These are phyloP conservation scores for Phytopythium aichiense DNA, from an alignment of 352 stramenopile genomes.

Conservation along the genomic window DNA sequence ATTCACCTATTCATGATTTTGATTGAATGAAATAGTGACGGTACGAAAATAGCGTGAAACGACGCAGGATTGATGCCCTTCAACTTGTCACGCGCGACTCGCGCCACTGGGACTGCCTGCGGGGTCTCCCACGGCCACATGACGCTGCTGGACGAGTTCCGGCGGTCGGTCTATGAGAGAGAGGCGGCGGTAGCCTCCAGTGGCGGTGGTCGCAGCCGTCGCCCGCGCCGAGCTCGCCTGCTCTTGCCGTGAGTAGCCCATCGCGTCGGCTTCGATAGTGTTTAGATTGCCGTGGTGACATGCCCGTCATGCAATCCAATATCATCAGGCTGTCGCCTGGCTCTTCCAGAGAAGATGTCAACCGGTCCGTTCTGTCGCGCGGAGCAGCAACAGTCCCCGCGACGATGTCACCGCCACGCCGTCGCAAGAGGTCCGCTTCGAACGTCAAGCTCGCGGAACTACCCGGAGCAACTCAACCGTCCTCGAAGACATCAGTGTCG, in stretches of 20 bases:
- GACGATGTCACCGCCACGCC: background rate
- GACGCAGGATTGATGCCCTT: background rate
- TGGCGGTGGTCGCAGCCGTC: conserved; percentile 17
- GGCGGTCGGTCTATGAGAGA: conserved; percentile 37
- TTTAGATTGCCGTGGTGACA: background rate
- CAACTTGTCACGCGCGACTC: conserved; percentile 1
- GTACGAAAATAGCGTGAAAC: background rate
- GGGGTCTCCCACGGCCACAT: conserved; percentile 13
- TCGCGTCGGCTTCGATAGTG: background rate
- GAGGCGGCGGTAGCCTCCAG: conserved; percentile 19
- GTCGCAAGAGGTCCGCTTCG: background rate
- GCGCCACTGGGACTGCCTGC: background rate
- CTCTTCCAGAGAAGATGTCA: background rate
- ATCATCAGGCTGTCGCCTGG: background rate
- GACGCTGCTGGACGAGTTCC: conserved; percentile 69
- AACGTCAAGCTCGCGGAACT: background rate
- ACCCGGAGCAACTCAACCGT: background rate
- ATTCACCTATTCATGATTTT: background rate
- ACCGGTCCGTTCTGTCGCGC: background rate
- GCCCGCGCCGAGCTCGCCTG: conserved; percentile 16
- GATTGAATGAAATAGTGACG: background rate
- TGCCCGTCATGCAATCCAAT: background rate
- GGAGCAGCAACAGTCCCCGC: background rate
- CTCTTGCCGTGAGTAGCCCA: conserved; percentile 39
- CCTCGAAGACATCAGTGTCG: background rate